These are phyloP conservation scores for Diplosphaera chodatii DNA, from an alignment of 139 green algal genomes.

Conservation along the genomic window DNA sequence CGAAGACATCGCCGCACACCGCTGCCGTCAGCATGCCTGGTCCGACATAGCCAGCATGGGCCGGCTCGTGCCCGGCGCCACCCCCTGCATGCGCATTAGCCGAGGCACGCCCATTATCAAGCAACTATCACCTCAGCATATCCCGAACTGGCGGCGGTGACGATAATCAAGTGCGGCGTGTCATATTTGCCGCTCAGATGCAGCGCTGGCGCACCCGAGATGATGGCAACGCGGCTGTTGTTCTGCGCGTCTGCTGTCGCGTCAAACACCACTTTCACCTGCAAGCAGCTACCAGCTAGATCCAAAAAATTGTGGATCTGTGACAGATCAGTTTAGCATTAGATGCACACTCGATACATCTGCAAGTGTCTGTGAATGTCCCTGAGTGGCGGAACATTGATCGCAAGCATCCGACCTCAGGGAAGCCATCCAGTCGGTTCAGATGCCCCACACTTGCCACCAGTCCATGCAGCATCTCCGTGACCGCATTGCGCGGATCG, in stretches of 20 bases:
- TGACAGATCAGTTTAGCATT: too few relatives aligned
- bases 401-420: too few relatives aligned
- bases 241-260: background rate
- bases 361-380: too few relatives aligned
- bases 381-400: too few relatives aligned
- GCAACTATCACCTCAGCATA: too few relatives aligned
- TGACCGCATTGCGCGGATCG: constrained; percentile 16
- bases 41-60: constrained; percentile 76
- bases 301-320: too few relatives aligned
- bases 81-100: too few relatives aligned
- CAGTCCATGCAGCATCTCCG: constrained; percentile 40
- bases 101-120: too few relatives aligned
- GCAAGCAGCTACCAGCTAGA: constrained; percentile 7
- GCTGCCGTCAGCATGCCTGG: constrained; percentile 82
- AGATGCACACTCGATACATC: too few relatives aligned
- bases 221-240: constrained; percentile 39
- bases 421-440: constrained; percentile 41
- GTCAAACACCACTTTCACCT: constrained; percentile 47
- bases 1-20: constrained; percentile 86
- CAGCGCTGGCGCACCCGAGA: constrained; percentile 49
- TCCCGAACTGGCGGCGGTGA: too few relatives aligned
- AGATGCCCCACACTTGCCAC: constrained; percentile 17
- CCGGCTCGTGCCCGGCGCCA: constrained; percentile 84
- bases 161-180: too few relatives aligned
- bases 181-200: too few relatives aligned